phyloP scores from a whole-genome alignment of 345 rosid species.

The Hibiscus mutabilis region DNA sequence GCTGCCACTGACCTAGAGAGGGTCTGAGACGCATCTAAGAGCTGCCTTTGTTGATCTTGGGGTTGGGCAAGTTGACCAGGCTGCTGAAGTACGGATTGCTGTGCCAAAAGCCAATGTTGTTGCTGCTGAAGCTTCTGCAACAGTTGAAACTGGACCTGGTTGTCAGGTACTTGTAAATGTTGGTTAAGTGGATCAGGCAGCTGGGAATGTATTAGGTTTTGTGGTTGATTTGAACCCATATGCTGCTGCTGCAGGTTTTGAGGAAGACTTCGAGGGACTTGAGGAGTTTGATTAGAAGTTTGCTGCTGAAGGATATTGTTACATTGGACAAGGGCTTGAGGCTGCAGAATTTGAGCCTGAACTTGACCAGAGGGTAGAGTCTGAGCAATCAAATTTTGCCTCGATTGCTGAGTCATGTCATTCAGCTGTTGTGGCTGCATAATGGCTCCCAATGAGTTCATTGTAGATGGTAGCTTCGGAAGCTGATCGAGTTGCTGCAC shows the following conservation, averaged over 20 bases:
- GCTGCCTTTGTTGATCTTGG: conserved; percentile 49
- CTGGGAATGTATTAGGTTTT: conserved; percentile 30
- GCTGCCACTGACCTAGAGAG: conserved; percentile 37
- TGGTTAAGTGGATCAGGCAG: conserved; percentile 41
- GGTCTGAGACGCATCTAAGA: conserved; percentile 45
- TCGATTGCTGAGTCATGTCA: conserved; percentile 37
- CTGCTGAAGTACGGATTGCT: conserved; percentile 43
- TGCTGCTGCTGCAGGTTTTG: conserved; percentile 49
- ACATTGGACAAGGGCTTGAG: conserved; percentile 35
- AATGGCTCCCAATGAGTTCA: conserved; percentile 2
- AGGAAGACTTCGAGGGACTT: conserved; percentile 38
- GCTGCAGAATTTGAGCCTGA: conserved; percentile 46
- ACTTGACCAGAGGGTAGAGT: conserved; percentile 33
- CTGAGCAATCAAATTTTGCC: conserved; percentile 42
- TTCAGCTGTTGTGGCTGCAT: conserved; percentile 20
- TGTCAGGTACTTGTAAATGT: conserved; percentile 41
- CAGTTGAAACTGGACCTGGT: conserved; percentile 54
- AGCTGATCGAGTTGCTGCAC: conserved; percentile 25
- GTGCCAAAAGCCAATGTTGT: conserved; percentile 39
- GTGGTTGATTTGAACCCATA: conserved; percentile 40
- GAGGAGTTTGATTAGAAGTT: conserved; percentile 35
- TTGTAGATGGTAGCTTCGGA: conserved; percentile 22
- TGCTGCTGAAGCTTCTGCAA: conserved; percentile 78
- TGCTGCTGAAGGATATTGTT: conserved; percentile 31
- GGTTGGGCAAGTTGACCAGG: conserved; percentile 33